Evolutionary conservation across 2,329 filamentous ascomycete genomes (phyloP), one percentile per base, ranked within the genome.

Genomic region (Pezicula rhizophila): DNA sequence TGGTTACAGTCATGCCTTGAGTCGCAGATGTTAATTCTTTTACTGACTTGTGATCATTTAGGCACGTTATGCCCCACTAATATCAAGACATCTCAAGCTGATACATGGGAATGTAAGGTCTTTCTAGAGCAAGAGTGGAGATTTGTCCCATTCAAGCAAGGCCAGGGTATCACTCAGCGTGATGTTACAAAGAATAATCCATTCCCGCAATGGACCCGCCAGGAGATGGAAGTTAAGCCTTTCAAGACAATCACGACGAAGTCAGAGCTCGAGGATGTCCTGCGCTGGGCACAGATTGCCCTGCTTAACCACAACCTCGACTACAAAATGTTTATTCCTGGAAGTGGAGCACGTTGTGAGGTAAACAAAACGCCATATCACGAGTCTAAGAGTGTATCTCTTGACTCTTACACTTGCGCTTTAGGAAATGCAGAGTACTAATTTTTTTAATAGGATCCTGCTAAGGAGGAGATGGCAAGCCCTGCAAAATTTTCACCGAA

Each of bases 401-500:
- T 23, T 23, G 3, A 23, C 23, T 7, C 23, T 23, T 4, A 23
- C 6, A 23, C 23, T 23, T 23, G 23, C 23, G 6, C 23, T 23
- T 23, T 23, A 23, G 23, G 23, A 23, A 23, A 23, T 23, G 23
- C 6, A 7, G 5, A 23, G 23, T 23, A 23, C 23, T 23, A 23
- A 23, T 23, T 23, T 23, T 23, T 23, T 5, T 23, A 7, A 23
- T 12, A 31, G 8, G 28, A 31, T 31, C 8, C 28, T 31, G 5
- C 28, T 10, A 31, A 12, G 8, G 28, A 31, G 8, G 28, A 31
- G 11, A 31, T 31, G 28, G 28, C 8, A 10, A 31, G 65, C 2
- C 23, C 42, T 5, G 81, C 84, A 0, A 82, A 87, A 8, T 95
- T 95, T 56, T 89, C 85, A 0, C 90, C 90, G 0, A 96, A 96